Evolutionary conservation across 2,329 filamentous ascomycete genomes (phyloP).

Genomic region (Apiospora hydei): DNA sequence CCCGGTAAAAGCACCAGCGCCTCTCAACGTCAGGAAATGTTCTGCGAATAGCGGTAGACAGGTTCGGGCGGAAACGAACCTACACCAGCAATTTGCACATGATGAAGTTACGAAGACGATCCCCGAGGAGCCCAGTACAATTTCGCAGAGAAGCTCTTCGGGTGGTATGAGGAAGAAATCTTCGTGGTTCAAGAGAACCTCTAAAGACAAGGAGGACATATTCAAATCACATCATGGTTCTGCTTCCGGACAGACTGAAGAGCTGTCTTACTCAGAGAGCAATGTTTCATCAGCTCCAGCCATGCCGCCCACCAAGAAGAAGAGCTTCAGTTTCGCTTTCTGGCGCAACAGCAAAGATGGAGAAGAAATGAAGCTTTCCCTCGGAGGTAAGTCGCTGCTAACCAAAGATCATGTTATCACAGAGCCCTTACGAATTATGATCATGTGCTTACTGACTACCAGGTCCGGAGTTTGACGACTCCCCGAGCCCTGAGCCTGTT

Average conservation of each 20-base stretch:
- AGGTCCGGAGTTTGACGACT: slow-evolving; percentile 45
- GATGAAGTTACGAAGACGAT: slow-evolving; percentile 30
- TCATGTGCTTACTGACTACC: slow-evolving; percentile 28
- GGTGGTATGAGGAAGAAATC: slow-evolving; percentile 52
- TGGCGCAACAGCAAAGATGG: slow-evolving; percentile 58
- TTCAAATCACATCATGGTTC: slow-evolving; percentile 29
- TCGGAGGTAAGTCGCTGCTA: slow-evolving; percentile 48
- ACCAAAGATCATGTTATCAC: background rate
- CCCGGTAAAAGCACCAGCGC: slow-evolving; percentile 45
- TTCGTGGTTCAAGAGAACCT: slow-evolving; percentile 60
- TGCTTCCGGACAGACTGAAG: slow-evolving; percentile 30
- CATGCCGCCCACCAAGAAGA: slow-evolving; percentile 51
- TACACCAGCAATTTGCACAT: slow-evolving; percentile 40
- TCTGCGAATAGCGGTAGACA: slow-evolving; percentile 30
- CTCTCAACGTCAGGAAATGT: slow-evolving; percentile 53
- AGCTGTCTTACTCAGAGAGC: slow-evolving; percentile 33
- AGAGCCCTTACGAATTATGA: background rate
- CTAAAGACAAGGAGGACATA: slow-evolving; percentile 46
- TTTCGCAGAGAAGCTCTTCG: slow-evolving; percentile 32
- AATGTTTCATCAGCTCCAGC: slow-evolving; percentile 33
- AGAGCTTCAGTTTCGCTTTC: slow-evolving; percentile 59
- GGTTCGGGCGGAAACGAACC: slow-evolving; percentile 29
- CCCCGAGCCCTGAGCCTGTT: slow-evolving; percentile 35
- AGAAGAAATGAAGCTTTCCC: slow-evolving; percentile 49
- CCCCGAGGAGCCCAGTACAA: slow-evolving; percentile 31